Percentiles rank a stretch among this genome's conserved stretches.
Conservation (phyloP, 2,329 filamentous ascomycete genomes). For the Apiospora saccharicola region DNA sequence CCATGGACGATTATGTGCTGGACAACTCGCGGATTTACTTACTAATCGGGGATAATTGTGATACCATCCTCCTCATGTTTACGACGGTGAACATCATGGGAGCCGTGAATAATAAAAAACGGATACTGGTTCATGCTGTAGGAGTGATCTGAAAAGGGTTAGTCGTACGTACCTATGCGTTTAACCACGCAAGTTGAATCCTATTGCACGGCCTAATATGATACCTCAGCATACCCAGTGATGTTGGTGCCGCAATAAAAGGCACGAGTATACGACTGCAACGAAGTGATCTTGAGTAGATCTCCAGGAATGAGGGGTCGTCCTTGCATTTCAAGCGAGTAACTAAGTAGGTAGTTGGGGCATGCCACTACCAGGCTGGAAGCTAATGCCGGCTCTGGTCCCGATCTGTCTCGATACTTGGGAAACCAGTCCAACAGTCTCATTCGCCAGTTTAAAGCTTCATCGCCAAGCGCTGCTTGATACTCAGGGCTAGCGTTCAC, state of each 20-base stretch:
- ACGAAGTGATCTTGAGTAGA: too few species aligned
- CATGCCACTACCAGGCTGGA: conserved; percentile 42
- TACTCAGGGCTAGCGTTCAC: too few species aligned
- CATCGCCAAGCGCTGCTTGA: too few species aligned
- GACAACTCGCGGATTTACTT: conserved; percentile 35
- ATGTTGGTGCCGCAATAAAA: conserved; percentile 43
- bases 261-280: too few species aligned
- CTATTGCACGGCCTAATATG: neutral
- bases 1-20: neutral
- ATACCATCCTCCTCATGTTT: conserved; percentile 66
- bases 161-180: too few species aligned
- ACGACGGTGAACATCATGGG: conserved; percentile 57
- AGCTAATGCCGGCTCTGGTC: conserved; percentile 49
- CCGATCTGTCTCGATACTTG: too few species aligned
- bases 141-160: conserved; percentile 59
- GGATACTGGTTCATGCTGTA: conserved; percentile 71
- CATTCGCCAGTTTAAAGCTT: too few species aligned
- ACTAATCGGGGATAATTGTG: conserved; percentile 66
- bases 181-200: neutral
- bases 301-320: too few species aligned
- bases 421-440: too few species aligned
- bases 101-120: conserved; percentile 66
- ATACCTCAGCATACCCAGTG: too few species aligned
- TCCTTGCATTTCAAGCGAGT: too few species aligned
- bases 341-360: too few species aligned